Percentiles rank a stretch among this genome's conserved stretches.
These are phyloP conservation scores for Amanita thiersii DNA, from an alignment of 768 basidiomycete genomes.

Conservation along the genomic window DNA sequence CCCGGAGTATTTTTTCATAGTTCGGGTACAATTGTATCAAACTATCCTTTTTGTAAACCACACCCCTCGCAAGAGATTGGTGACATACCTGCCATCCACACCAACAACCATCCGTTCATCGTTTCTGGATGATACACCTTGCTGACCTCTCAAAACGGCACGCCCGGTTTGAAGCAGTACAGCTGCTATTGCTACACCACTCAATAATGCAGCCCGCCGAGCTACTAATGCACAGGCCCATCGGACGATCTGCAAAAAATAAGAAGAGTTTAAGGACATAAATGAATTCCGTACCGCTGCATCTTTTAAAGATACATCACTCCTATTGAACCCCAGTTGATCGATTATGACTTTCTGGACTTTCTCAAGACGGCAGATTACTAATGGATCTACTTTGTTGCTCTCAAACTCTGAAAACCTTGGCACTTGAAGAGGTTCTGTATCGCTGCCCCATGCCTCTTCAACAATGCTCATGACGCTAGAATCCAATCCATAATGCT, in stretches of 20 bases:
- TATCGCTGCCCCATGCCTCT: constrained; percentile 56
- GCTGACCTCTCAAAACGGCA: constrained; percentile 40
- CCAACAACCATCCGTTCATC: constrained; percentile 67
- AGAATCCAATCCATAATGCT: constrained; percentile 92
- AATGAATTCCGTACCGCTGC: constrained; percentile 35
- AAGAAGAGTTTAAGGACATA: not conserved
- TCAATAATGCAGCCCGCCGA: constrained; percentile 73
- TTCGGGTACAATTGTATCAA: constrained; percentile 89
- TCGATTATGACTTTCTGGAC: constrained; percentile 56
- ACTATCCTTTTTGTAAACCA: constrained; percentile 27
- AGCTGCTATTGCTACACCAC: constrained; percentile 82
- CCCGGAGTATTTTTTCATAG: constrained; percentile 69
- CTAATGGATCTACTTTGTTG: constrained; percentile 21
- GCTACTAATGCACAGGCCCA: constrained; percentile 78
- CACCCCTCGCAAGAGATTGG: constrained; percentile 11
- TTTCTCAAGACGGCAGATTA: constrained; percentile 34
- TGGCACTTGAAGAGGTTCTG: constrained; percentile 24
- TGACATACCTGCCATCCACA: constrained; percentile 78
- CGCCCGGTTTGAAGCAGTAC: constrained; percentile 76
- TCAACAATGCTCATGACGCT: constrained; percentile 86
- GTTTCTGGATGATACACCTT: constrained; percentile 21
- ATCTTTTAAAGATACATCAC: constrained; percentile 49
- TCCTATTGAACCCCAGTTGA: constrained; percentile 48
- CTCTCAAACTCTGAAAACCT: constrained; percentile 24
- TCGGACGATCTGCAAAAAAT: constrained; percentile 55